Base-by-base conservation (phyloP, 2,329 filamentous ascomycete species). In the Xylaria sp. region DNA sequence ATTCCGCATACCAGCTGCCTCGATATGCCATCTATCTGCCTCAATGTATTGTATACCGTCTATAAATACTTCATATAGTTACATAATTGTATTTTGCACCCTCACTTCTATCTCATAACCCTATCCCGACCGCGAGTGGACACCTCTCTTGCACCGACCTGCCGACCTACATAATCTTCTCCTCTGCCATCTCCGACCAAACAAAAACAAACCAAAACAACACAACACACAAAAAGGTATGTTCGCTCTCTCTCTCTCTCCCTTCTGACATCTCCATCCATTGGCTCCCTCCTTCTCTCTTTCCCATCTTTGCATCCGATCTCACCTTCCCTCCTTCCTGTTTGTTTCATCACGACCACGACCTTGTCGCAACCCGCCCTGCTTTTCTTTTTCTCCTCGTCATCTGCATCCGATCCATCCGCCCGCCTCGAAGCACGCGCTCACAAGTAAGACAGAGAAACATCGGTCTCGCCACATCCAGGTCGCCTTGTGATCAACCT, bases 381-480 rank as follows among this genome's bases (percentile, higher is more conserved):
- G 9, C 16, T 35, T 42, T 46, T 13, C 48, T 19, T 18, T 23
- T 49, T 16, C 11, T 51, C 13, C 6, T 51, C 49, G 23, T 16
- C 18, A 30, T 30, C 9, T 4, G 48, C 48, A 50, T 13, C 48
- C 48, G 13, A 3, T 2, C 48, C 11, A 35, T 35, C 23, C 9
- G 7, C 9, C 23, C 7, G 23, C n/a, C 18, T 39, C 16, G n/a
- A 49, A 35, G 16, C 35, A 55, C 54, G 19, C 39, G 63, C 67
- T 68, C 65, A 69, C 63, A 34, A 59, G 23, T 34, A 10, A 53
- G 11, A 60, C 46, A 61, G 46, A 62, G 48, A 30, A 58, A 58
- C 34, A n/a, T n/a, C 5, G 16, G 7, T 51, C 49, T 16, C 9
- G 23, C 4, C 5, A 35, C 30, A 30, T 18, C 23, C 16, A 18